Evolutionary conservation across 2,329 filamentous ascomycete species (phyloP).

Genomic region (Pseudocercospora macadamiae): DNA sequence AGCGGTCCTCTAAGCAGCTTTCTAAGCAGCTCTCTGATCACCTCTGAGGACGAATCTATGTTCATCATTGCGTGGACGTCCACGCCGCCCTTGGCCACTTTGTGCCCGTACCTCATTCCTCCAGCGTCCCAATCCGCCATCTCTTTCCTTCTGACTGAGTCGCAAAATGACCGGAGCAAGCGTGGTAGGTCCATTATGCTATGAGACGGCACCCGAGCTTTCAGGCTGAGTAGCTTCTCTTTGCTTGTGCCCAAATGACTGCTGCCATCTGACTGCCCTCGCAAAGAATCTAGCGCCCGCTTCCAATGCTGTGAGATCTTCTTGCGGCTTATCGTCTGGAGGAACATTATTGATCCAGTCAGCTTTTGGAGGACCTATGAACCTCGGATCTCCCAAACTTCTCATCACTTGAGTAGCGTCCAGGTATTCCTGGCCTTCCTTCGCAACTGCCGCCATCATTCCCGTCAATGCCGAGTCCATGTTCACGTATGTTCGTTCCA

Average conservation of each 20-base stretch:
- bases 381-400: neutral
- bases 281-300: slow-evolving; percentile 4
- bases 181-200: no score
- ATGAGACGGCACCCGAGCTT: neutral
- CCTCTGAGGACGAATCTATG: no score
- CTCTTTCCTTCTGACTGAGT: no score
- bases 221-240: neutral
- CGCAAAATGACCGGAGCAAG: no score
- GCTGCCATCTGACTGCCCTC: slow-evolving; percentile 10
- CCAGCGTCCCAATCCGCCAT: no score
- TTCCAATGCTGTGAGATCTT: slow-evolving; percentile 9
- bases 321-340: slow-evolving; percentile 1
- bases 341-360: neutral
- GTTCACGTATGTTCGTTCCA: slow-evolving; percentile 29
- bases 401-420: slow-evolving; percentile 16
- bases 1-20: no score
- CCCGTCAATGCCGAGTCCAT: slow-evolving; percentile 28
- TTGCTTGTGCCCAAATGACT: neutral
- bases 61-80: no score
- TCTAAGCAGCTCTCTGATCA: no score
- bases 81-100: no score
- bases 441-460: slow-evolving; percentile 22
- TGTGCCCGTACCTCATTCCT: no score
- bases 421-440: slow-evolving; percentile 14
- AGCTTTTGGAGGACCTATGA: slow-evolving; percentile 13